Percentiles rank a stretch among this genome's conserved stretches.
phyloP scores from a whole-genome alignment of 177 flowering plant genomes.

The Vitis hybrid region DNA sequence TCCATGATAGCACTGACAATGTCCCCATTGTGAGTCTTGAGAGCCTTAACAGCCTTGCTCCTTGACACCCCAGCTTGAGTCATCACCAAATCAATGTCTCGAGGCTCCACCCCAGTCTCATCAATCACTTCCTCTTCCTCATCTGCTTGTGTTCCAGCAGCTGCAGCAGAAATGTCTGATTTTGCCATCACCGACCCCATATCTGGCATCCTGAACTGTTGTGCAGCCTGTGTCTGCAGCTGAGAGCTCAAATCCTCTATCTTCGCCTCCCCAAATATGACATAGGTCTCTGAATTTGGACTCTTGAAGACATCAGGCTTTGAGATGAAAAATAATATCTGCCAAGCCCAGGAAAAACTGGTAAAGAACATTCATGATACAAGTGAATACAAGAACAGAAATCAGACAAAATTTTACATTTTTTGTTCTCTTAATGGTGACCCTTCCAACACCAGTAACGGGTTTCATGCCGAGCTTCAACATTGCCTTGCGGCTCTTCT shows the following conservation, averaged over 20 bases:
- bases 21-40: slow-evolving; percentile 58
- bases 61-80: slow-evolving; percentile 75
- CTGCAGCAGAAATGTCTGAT: slow-evolving; percentile 25
- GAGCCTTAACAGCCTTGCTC: slow-evolving; percentile 66
- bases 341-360: not conserved
- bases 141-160: slow-evolving; percentile 23
- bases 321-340: slow-evolving; percentile 46
- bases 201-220: slow-evolving; percentile 49
- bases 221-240: slow-evolving; percentile 51
- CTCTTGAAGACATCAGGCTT: slow-evolving; percentile 57
- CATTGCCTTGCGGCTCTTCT: slow-evolving; percentile 90
- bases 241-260: slow-evolving; percentile 55
- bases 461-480: slow-evolving; percentile 85
- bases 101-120: slow-evolving; percentile 64
- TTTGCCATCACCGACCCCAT: slow-evolving; percentile 27
- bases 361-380: not conserved
- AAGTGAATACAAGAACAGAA: not conserved
- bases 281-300: slow-evolving; percentile 46
- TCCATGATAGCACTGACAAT: slow-evolving; percentile 77
- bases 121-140: slow-evolving; percentile 80
- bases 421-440: slow-evolving; percentile 76
- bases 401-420: slow-evolving; percentile 38
- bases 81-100: slow-evolving; percentile 73
- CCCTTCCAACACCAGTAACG: slow-evolving; percentile 69
- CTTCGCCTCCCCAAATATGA: slow-evolving; percentile 54